Evolutionary conservation across 2,329 filamentous ascomycete genomes (phyloP).

Genomic region (Aspergillus pseudonomiae): DNA sequence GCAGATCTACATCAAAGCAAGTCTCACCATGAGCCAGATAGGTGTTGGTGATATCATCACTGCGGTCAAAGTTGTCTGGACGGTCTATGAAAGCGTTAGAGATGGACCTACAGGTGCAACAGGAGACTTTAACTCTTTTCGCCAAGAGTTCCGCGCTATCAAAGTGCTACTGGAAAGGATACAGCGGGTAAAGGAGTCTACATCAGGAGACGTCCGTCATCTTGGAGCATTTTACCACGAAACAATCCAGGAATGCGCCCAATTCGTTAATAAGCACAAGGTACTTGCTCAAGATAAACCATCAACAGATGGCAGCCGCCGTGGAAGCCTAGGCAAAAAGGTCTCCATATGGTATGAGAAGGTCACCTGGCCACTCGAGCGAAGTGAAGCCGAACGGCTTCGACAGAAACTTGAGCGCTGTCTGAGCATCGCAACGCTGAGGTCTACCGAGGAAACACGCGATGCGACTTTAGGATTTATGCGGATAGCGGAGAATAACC

Average conservation of each 20-base stretch:
- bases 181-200: neutral
- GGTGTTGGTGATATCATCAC: neutral
- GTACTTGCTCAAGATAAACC: neutral
- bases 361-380: neutral
- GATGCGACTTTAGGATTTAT: neutral
- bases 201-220: neutral
- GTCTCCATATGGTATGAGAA: neutral
- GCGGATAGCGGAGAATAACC: neutral
- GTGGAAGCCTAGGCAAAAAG: neutral
- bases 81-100: neutral
- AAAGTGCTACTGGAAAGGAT: neutral
- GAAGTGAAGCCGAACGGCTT: neutral
- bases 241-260: neutral
- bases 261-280: neutral
- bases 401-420: neutral
- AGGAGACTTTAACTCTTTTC: neutral
- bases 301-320: neutral
- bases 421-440: neutral
- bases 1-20: neutral
- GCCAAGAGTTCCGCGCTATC: neutral
- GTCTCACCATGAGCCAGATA: neutral
- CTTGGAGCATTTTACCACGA: neutral
- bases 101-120: neutral
- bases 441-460: neutral
- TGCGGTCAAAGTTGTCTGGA: neutral